Conservation (phyloP, 176 grass and related monocot species). For the Juncus inflexus region DNA sequence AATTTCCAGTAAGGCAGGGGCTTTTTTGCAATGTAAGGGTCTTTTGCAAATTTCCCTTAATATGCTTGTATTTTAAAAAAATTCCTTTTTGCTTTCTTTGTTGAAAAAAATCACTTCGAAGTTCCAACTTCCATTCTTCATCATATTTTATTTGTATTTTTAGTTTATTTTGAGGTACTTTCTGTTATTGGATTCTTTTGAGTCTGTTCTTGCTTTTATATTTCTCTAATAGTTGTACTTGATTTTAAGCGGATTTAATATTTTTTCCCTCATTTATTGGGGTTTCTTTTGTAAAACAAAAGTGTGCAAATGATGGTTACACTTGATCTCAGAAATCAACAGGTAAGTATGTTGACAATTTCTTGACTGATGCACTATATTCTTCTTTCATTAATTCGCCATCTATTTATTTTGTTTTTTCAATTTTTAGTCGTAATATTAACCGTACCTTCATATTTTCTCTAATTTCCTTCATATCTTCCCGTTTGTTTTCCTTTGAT, state of each 20-base stretch:
- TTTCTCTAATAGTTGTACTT: conserved; percentile 38
- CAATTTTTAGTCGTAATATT: too few relatives aligned
- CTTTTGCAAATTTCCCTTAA: too few relatives aligned
- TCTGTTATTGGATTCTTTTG: background rate
- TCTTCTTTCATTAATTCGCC: conserved; percentile 6
- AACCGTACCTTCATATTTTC: too few relatives aligned
- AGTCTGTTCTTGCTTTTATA: background rate
- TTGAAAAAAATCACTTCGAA: too few relatives aligned
- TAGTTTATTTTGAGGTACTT: conserved; percentile 7
- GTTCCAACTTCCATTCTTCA: too few relatives aligned
- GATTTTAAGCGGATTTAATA: conserved; percentile 27
- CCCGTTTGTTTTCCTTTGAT: too few relatives aligned
- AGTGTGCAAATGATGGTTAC: conserved; percentile 50
- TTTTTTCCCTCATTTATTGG: conserved; percentile 6
- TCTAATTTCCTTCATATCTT: too few relatives aligned
- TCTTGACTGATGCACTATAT: conserved; percentile 42
- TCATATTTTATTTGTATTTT: background rate
- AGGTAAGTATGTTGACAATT: conserved; percentile 65
- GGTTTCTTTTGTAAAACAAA: background rate
- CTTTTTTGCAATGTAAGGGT: too few relatives aligned
- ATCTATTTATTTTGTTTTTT: conserved; percentile 12
- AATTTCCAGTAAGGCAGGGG: too few relatives aligned
- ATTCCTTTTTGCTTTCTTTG: too few relatives aligned
- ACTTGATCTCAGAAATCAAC: conserved; percentile 70
- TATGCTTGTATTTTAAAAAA: too few relatives aligned